phyloP scores from a whole-genome alignment of 208 protist genomes.

The Trypanosoma lewisi region DNA sequence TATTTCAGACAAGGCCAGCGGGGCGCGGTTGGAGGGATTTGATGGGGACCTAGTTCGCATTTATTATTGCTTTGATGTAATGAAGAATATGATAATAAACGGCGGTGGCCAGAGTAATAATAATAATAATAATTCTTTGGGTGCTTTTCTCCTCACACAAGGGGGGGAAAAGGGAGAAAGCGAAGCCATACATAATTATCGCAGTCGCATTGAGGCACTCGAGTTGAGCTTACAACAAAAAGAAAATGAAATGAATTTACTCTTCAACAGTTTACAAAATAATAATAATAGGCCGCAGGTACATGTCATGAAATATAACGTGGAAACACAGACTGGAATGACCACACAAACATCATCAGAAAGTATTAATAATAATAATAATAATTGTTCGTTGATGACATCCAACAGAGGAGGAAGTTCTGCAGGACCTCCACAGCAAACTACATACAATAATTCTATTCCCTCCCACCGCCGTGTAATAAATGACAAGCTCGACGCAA shows the following conservation, averaged over 20 bases:
- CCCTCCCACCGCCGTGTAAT: constrained; percentile 15
- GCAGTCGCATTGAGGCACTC: constrained; percentile 54
- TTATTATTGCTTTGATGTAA: constrained; percentile 84
- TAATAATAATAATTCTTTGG: too few species aligned
- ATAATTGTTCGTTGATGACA: background rate
- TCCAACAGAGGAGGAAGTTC: background rate
- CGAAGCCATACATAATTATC: constrained; percentile 28
- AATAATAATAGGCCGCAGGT: too few species aligned
- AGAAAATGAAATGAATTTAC: constrained; percentile 90
- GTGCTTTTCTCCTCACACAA: too few species aligned
- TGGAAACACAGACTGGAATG: constrained; percentile 40
- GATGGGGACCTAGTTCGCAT: constrained; percentile 85
- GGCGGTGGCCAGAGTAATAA: constrained; percentile 2
- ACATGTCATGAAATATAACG: constrained; percentile 41
- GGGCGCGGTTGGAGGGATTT: constrained; percentile 66
- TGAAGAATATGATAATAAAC: constrained; percentile 50
- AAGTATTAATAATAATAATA: background rate
- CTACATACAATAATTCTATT: too few species aligned
- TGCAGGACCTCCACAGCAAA: background rate
- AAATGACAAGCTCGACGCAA: constrained; percentile 30
- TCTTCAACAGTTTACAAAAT: constrained; percentile 86
- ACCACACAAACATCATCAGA: background rate
- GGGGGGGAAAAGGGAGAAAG: background rate
- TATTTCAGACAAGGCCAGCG: constrained; percentile 35
- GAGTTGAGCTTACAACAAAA: constrained; percentile 85